Evolutionary conservation across 805 yeast species (phyloP).

Genomic region (Pichia manshurica): DNA sequence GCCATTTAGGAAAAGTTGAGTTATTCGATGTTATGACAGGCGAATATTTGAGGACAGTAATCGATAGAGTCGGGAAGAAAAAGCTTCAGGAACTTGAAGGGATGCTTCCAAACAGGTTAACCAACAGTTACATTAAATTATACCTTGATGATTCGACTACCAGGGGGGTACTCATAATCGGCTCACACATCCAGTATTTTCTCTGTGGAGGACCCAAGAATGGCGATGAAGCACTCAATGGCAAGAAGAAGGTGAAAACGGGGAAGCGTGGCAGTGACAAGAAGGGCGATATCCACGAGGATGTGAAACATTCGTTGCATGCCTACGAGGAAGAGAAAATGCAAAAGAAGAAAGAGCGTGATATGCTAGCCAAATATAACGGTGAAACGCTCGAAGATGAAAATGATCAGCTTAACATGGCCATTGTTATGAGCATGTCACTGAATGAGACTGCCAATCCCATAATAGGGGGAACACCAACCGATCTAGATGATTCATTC

Average conservation of each 20-base stretch:
- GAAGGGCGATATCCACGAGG: constrained; percentile 24
- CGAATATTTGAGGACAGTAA: constrained; percentile 30
- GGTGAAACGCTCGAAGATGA: constrained; percentile 36
- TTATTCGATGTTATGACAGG: constrained; percentile 41
- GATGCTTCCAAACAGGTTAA: constrained; percentile 1
- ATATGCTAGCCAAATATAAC: constrained; percentile 39
- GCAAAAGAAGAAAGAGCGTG: constrained; percentile 18
- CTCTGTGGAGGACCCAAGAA: constrained; percentile 37
- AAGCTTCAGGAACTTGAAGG: constrained; percentile 16
- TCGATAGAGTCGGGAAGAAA: constrained; percentile 19
- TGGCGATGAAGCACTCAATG: neutral
- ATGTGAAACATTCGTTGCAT: constrained; percentile 30
- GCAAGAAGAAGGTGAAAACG: constrained; percentile 14
- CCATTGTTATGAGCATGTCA: constrained; percentile 37
- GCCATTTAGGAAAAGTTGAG: constrained; percentile 38
- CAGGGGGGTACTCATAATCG: constrained; percentile 37
- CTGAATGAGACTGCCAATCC: constrained; percentile 11
- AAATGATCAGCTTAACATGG: constrained; percentile 37
- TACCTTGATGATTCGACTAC: constrained; percentile 20
- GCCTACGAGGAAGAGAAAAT: constrained; percentile 27
- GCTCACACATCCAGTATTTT: constrained; percentile 41
- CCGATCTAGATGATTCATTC: too few relatives aligned
- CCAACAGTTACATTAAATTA: constrained; percentile 5
- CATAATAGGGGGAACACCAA: neutral
- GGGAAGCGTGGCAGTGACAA: constrained; percentile 12